Base-by-base conservation (phyloP, 2,329 filamentous ascomycete species). In the Cladosporium velox region DNA sequence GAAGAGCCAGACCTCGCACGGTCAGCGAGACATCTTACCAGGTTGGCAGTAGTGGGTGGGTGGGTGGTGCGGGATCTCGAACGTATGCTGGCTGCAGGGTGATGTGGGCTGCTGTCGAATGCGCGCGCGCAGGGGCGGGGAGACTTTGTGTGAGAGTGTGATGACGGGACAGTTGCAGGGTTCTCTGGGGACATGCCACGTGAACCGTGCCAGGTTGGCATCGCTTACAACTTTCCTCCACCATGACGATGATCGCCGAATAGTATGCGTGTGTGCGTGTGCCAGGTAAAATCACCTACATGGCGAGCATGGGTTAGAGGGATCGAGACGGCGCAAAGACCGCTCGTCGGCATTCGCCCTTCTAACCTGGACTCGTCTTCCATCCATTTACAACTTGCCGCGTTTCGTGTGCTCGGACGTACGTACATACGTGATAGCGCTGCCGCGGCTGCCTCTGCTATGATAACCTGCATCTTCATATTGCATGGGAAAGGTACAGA, bases 161-260 rank as follows among this genome's bases (percentile, higher is more conserved):
- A 64, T 64, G 61, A 64, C 61, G 61, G 61, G 61, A 10, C 47
- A 30, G 32, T 64, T 57, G 35, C 61, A 64, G 61, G 61, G 61
- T 64, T 63, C 49, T 6, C 3, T 30, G 24, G 38, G 10, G n/a
- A 7, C 51, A 41, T 57, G 61, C 61, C 61, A 57, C 61, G 51
- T 64, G 61, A 47, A 64, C 61, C 51, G 47, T 61, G 59, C 59
- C 32, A 49, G 59, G 59, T 61, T 54, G 30, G 60, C 49, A 30
- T 64, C 61, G 61, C 61, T 64, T 64, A 54, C 61, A 38, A 57
- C 61, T 64, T 64, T 57, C 24, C 35, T 34, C 8, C 55, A 34
- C 21, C 5, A 58, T 58, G 55, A 58, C 55, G 55, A 58, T 38
- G 52, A 55, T 55, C 52, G 41, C 41, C 41, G 4, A 47, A 21